Percentiles rank a stretch among this genome's conserved stretches.
Conservation (phyloP, 495 filamentous ascomycete genomes). For the Talaromyces nanjingensis region DNA sequence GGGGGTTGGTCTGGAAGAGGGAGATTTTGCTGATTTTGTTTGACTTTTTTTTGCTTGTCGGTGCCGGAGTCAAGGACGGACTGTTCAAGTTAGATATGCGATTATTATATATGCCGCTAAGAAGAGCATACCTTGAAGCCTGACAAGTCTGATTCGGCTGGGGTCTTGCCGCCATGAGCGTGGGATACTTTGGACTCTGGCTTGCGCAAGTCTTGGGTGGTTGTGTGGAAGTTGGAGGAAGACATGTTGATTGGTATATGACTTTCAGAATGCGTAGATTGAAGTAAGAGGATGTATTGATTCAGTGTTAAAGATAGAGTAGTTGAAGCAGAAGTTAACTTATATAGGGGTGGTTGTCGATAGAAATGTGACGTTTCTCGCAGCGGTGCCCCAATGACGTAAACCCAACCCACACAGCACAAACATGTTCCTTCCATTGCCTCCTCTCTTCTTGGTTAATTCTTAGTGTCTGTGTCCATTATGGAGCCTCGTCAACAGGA, state of each 20-base stretch:
- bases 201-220: slow-evolving; percentile 46
- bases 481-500: background rate
- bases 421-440: background rate
- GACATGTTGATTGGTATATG: background rate
- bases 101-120: background rate
- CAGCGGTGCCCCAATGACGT: background rate
- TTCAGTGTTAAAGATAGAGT: background rate
- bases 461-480: background rate
- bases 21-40: slow-evolving; percentile 59
- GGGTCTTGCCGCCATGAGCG: slow-evolving; percentile 31
- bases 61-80: slow-evolving; percentile 41
- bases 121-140: slow-evolving; percentile 29
- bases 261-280: background rate
- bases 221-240: slow-evolving; percentile 34
- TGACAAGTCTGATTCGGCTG: slow-evolving; percentile 42
- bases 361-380: background rate
- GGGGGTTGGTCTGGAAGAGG: slow-evolving; percentile 75
- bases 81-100: slow-evolving; percentile 17
- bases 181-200: slow-evolving; percentile 37
- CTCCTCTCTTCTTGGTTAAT: background rate
- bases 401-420: background rate
- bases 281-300: background rate
- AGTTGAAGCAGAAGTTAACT: background rate
- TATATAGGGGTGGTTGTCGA: background rate
- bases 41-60: slow-evolving; percentile 57